These are phyloP conservation scores for Scleromitrula shiraiana DNA, from an alignment of 2,329 filamentous ascomycete species.

Conservation along the genomic window DNA sequence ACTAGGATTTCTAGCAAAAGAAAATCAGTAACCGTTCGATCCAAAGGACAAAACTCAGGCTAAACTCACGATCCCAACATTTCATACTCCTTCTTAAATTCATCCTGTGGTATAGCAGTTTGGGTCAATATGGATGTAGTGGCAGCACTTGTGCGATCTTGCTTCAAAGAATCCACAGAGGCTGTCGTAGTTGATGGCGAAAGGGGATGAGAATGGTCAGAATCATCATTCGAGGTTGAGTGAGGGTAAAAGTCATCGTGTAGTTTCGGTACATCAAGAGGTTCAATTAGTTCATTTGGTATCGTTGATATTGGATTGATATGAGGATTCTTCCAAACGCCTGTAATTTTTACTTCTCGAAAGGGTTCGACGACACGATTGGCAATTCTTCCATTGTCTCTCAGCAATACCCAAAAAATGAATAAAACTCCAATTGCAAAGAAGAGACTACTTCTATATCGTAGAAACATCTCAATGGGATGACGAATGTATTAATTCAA, in stretches of 20 bases:
- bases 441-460: conserved; percentile 4
- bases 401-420: conserved; percentile 2
- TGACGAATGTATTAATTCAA: background rate
- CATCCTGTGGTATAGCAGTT: background rate
- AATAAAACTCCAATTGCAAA: background rate
- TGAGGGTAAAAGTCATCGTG: background rate
- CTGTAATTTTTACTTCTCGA: background rate
- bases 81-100: conserved; percentile 18
- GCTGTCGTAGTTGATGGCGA: background rate
- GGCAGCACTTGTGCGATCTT: too few species aligned
- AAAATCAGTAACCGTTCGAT: conserved; percentile 2
- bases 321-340: background rate
- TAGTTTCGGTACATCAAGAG: background rate
- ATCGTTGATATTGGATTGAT: background rate
- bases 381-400: background rate
- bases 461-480: conserved; percentile 2
- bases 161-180: too few species aligned
- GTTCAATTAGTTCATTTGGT: background rate
- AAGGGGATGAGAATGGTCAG: background rate
- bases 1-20: conserved; percentile 35
- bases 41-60: conserved; percentile 9
- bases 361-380: conserved; percentile 4
- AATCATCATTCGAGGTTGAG: background rate
- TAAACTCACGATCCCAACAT: conserved; percentile 16
- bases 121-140: background rate